Percentiles rank a stretch among this genome's conserved stretches.
These are phyloP conservation scores for Apiotrichum gracile DNA, from an alignment of 1,284 basidiomycete species.

Conservation along the genomic window DNA sequence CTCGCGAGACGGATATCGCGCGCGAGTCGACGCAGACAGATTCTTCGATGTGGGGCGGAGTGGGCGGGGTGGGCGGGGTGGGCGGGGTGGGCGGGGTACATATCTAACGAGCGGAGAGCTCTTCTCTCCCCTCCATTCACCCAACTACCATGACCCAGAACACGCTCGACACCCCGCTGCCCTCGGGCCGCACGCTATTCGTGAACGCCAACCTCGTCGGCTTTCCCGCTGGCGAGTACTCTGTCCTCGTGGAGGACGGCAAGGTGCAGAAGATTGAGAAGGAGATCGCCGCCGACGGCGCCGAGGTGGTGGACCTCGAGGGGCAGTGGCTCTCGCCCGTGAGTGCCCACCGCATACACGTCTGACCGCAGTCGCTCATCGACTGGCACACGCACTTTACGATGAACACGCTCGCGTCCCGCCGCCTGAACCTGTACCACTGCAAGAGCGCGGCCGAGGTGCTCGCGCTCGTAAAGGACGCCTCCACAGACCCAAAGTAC, in stretches of 20 bases:
- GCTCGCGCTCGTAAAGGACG: slow-evolving; percentile 13
- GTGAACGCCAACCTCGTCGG: slow-evolving; percentile 24
- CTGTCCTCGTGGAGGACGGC: slow-evolving; percentile 15
- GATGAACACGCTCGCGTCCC: slow-evolving; percentile 18
- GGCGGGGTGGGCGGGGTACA: too few relatives aligned
- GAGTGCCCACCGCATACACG: background rate
- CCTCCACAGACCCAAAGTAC: slow-evolving; percentile 2
- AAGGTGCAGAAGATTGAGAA: slow-evolving; percentile 10
- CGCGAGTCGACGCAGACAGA: too few relatives aligned
- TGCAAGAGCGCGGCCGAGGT: slow-evolving; percentile 20
- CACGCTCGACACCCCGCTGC: background rate
- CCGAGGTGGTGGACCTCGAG: slow-evolving; percentile 4
- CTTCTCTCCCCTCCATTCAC: background rate
- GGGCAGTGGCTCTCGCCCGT: slow-evolving; percentile 8
- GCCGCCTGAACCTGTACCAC: slow-evolving; percentile 20
- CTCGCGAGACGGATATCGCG: too few relatives aligned
- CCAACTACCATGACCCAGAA: background rate
- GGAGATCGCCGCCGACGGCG: background rate
- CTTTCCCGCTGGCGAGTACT: slow-evolving; percentile 2
- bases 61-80: too few relatives aligned
- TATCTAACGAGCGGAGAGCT: too few relatives aligned
- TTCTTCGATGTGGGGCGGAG: too few relatives aligned
- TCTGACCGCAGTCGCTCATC: slow-evolving; percentile 15
- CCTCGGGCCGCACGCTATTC: slow-evolving; percentile 7
- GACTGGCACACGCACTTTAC: slow-evolving; percentile 31